These are phyloP conservation scores for Podila horticola DNA, from an alignment of 192 early-diverging fungal species.

Conservation along the genomic window DNA sequence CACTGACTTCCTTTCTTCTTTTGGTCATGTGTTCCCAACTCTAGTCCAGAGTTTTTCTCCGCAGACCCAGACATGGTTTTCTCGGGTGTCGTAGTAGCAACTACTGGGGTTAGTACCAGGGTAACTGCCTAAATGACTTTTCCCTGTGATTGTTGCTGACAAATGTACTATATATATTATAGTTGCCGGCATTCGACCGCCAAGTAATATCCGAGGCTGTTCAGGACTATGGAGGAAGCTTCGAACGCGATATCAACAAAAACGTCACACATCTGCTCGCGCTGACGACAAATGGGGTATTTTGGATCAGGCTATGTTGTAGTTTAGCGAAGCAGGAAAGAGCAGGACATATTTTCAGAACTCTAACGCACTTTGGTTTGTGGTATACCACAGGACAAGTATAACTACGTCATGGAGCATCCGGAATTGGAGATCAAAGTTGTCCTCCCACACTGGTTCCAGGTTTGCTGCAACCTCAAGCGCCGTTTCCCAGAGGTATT, in stretches of 20 bases:
- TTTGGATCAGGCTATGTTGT: not conserved
- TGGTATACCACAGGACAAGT: slow-evolving; percentile 50
- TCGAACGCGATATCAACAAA: not conserved
- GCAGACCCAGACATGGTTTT: slow-evolving; percentile 41
- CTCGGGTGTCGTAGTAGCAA: slow-evolving; percentile 34
- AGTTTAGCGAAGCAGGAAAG: not conserved
- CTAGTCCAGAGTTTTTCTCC: slow-evolving; percentile 21
- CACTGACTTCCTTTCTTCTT: not conserved
- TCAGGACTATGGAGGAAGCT: slow-evolving; percentile 27
- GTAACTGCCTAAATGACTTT: not conserved
- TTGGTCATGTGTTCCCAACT: not conserved
- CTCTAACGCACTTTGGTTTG: not conserved
- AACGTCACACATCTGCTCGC: slow-evolving; percentile 34
- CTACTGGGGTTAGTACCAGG: slow-evolving; percentile 18
- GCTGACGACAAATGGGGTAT: slow-evolving; percentile 25
- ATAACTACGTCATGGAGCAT: slow-evolving; percentile 53
- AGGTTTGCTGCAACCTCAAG: slow-evolving; percentile 68
- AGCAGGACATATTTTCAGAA: not conserved
- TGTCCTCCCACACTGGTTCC: slow-evolving; percentile 81
- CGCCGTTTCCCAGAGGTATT: slow-evolving; percentile 59
- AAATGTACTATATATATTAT: not conserved
- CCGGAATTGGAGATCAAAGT: slow-evolving; percentile 63
- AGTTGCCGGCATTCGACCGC: slow-evolving; percentile 37
- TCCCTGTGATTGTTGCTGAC: not conserved
- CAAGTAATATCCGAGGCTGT: slow-evolving; percentile 22